These are phyloP conservation scores for Tremella yokohamensis DNA, from an alignment of 768 basidiomycete genomes.

Conservation along the genomic window DNA sequence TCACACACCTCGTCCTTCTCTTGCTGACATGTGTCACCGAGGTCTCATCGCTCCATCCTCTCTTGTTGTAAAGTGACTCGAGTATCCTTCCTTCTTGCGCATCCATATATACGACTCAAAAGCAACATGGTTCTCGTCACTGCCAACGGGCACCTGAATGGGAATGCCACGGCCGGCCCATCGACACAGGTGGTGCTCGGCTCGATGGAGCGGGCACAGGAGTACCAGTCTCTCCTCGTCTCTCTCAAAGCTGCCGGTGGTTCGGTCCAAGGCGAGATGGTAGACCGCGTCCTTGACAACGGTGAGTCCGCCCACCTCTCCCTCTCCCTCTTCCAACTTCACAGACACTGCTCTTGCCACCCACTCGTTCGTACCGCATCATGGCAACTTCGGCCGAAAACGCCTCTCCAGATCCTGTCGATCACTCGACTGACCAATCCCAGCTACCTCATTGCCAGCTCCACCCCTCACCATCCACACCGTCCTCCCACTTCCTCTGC, in stretches of 20 bases:
- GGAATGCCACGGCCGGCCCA: too few relatives aligned
- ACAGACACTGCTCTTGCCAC: neutral
- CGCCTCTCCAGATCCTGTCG: neutral
- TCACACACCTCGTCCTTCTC: too few relatives aligned
- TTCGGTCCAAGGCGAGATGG: conserved; percentile 48
- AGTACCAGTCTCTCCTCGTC: conserved; percentile 42
- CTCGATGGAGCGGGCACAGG: conserved; percentile 45
- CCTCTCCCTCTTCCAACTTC: too few relatives aligned
- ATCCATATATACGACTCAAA: neutral
- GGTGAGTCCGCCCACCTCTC: conserved; percentile 31
- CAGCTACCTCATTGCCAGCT: conserved; percentile 45
- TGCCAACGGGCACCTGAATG: too few relatives aligned
- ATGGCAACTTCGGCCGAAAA: too few relatives aligned
- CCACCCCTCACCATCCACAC: conserved; percentile 40
- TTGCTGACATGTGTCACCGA: too few relatives aligned
- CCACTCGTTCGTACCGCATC: too few relatives aligned
- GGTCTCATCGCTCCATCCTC: too few relatives aligned
- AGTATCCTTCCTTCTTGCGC: neutral
- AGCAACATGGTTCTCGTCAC: too few relatives aligned
- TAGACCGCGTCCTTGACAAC: conserved; percentile 46
- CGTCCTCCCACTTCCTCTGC: conserved; percentile 42
- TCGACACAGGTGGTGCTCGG: conserved; percentile 46
- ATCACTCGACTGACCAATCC: neutral
- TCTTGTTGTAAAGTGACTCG: neutral
- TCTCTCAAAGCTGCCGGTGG: conserved; percentile 28